phyloP scores from a whole-genome alignment of 768 basidiomycete genomes.

The Russula lepida region DNA sequence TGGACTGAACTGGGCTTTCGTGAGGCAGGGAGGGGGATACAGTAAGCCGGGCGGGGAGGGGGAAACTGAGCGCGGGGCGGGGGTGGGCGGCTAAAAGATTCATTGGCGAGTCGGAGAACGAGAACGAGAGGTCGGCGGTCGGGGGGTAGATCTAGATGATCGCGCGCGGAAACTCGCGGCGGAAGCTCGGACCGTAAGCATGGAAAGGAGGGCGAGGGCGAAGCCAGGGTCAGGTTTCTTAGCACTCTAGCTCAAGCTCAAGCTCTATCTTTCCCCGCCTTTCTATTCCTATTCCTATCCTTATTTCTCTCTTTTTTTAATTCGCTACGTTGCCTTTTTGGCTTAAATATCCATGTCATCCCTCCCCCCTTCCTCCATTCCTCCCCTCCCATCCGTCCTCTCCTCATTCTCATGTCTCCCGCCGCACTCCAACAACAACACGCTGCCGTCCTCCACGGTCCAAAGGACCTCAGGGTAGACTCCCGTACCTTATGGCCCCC shows the following conservation, averaged over 20 bases:
- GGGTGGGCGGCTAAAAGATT: neutral
- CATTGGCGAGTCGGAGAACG: slow-evolving; percentile 1
- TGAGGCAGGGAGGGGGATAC: neutral
- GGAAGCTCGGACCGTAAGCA: slow-evolving; percentile 12
- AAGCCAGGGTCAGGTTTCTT: neutral
- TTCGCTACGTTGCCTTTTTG: slow-evolving; percentile 29
- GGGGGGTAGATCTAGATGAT: slow-evolving; percentile 4
- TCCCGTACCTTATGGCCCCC: slow-evolving; percentile 68
- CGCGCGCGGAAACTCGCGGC: slow-evolving; percentile 1
- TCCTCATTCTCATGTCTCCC: slow-evolving; percentile 33
- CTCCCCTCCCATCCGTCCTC: slow-evolving; percentile 19
- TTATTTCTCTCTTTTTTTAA: slow-evolving; percentile 1
- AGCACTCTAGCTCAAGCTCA: neutral
- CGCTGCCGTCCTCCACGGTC: slow-evolving; percentile 77
- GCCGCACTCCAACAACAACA: slow-evolving; percentile 46
- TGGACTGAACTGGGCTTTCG: neutral
- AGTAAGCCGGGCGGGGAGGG: neutral
- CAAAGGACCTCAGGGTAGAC: slow-evolving; percentile 76
- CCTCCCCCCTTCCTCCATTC: slow-evolving; percentile 19
- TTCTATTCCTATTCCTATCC: slow-evolving; percentile 2
- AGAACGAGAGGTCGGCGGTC: neutral
- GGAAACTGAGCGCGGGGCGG: neutral
- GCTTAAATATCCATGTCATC: slow-evolving; percentile 21
- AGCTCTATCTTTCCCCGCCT: slow-evolving; percentile 1
- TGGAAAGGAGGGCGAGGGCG: neutral